phyloP scores from a whole-genome alignment of 768 basidiomycete species.

The Nidularia pulvinata region DNA sequence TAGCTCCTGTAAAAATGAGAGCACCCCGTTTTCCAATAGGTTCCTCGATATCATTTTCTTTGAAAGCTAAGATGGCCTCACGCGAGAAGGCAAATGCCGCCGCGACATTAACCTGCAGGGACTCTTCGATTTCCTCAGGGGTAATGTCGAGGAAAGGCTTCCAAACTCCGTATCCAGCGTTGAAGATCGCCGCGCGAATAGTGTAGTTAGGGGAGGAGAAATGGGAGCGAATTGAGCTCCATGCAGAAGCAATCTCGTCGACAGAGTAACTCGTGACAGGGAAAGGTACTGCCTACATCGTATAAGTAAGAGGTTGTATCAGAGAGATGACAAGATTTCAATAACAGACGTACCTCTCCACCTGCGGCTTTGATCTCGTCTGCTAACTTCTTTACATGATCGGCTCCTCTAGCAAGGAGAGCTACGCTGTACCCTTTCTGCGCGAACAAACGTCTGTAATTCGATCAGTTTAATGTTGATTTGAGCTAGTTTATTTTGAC shows the following conservation, averaged over 20 bases:
- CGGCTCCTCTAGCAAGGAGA: slow-evolving; percentile 57
- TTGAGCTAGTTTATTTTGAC: not conserved
- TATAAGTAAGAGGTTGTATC: not conserved
- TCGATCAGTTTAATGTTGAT: not conserved
- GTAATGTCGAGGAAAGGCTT: slow-evolving; percentile 70
- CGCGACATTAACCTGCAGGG: slow-evolving; percentile 50
- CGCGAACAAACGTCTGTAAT: slow-evolving; percentile 53
- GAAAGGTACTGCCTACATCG: slow-evolving; percentile 53
- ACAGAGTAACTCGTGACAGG: slow-evolving; percentile 50
- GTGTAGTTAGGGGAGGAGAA: slow-evolving; percentile 48
- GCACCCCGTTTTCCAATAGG: slow-evolving; percentile 58
- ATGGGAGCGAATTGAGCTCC: slow-evolving; percentile 39
- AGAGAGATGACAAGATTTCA: not conserved
- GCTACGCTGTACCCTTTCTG: slow-evolving; percentile 69
- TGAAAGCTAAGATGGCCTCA: slow-evolving; percentile 58
- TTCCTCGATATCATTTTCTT: slow-evolving; percentile 50
- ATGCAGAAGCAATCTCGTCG: slow-evolving; percentile 48
- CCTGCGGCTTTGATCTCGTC: slow-evolving; percentile 53
- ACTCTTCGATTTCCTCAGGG: slow-evolving; percentile 51
- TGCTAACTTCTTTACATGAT: slow-evolving; percentile 50
- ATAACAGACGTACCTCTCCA: slow-evolving; percentile 45
- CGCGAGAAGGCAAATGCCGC: slow-evolving; percentile 66
- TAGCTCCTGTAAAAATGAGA: slow-evolving; percentile 74
- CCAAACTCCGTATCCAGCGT: slow-evolving; percentile 56
- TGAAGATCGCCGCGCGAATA: slow-evolving; percentile 66